phyloP scores from a whole-genome alignment of 2,329 filamentous ascomycete species.

The Nigrospora oryzae region DNA sequence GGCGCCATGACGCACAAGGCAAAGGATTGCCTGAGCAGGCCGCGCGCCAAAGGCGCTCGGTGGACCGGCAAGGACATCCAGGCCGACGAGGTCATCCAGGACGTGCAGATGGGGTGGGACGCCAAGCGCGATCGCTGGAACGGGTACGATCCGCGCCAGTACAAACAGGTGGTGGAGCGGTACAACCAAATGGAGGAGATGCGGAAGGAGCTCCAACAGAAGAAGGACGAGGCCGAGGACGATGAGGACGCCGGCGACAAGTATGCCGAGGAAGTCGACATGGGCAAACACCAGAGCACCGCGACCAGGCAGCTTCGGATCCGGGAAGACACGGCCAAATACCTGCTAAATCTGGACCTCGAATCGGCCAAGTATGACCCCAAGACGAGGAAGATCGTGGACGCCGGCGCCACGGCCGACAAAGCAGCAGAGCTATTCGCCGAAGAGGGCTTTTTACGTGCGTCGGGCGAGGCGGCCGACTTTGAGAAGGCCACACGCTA shows the following conservation, averaged over 20 bases:
- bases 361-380: constrained; percentile 98
- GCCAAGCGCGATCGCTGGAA: constrained; percentile 98
- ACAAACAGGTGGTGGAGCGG: constrained; percentile 78
- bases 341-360: constrained; percentile 86
- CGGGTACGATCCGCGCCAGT: constrained; percentile 88
- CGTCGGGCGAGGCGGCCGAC: constrained; percentile 83
- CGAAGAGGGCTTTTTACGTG: constrained; percentile 85
- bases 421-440: constrained; percentile 76
- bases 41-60: constrained; percentile 80
- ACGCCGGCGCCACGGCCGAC: constrained; percentile 72
- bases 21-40: constrained; percentile 86
- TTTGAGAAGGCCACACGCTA: constrained; percentile 86
- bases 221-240: constrained; percentile 29
- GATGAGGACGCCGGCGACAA: constrained; percentile 55
- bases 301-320: constrained; percentile 85
- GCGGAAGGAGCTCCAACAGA: constrained; percentile 34
- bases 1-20: constrained; percentile 94
- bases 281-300: constrained; percentile 88
- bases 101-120: constrained; percentile 87
- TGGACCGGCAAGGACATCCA: constrained; percentile 92
- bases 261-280: constrained; percentile 93
- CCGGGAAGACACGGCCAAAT: constrained; percentile 95
- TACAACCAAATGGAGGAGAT: constrained; percentile 81
- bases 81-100: constrained; percentile 79
- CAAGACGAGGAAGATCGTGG: constrained; percentile 86